phyloP scores from a whole-genome alignment of 2,329 filamentous ascomycete species.

The Aspergillus phoenicis region DNA sequence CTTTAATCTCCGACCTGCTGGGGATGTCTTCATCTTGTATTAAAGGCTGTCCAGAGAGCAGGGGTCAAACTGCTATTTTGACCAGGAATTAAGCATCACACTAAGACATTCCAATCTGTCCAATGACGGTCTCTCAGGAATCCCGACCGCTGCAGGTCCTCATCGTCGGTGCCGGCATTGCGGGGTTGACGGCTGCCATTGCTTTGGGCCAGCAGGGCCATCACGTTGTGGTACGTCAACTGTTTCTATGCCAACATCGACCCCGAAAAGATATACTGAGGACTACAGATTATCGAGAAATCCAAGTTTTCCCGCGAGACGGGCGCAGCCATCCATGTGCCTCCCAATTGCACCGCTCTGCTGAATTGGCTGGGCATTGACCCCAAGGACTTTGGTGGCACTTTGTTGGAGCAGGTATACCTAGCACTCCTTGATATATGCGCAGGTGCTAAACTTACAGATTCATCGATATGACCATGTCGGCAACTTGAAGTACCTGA shows the following conservation, averaged over 20 bases:
- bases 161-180: slow-evolving; percentile 39
- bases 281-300: slow-evolving; percentile 32
- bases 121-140: slow-evolving; percentile 1
- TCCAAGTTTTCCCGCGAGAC: slow-evolving; percentile 29
- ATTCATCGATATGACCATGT: slow-evolving; percentile 23
- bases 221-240: slow-evolving; percentile 33
- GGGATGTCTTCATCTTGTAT: neutral
- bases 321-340: slow-evolving; percentile 31
- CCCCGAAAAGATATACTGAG: neutral
- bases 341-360: slow-evolving; percentile 31
- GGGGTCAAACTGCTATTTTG: neutral
- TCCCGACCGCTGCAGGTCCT: slow-evolving; percentile 21
- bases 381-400: slow-evolving; percentile 27
- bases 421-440: neutral
- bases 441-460: slow-evolving; percentile 10
- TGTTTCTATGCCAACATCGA: no score
- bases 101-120: neutral
- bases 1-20: neutral
- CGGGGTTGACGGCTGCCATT: slow-evolving; percentile 37
- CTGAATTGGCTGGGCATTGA: slow-evolving; percentile 28
- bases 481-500: slow-evolving; percentile 21
- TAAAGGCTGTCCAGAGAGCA: neutral
- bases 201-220: slow-evolving; percentile 37
- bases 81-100: neutral
- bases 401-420: slow-evolving; percentile 26